Evolutionary conservation across 75 land plant species (phyloP), one percentile per base, ranked within the genome.

Genomic region (Pinus taeda): DNA sequence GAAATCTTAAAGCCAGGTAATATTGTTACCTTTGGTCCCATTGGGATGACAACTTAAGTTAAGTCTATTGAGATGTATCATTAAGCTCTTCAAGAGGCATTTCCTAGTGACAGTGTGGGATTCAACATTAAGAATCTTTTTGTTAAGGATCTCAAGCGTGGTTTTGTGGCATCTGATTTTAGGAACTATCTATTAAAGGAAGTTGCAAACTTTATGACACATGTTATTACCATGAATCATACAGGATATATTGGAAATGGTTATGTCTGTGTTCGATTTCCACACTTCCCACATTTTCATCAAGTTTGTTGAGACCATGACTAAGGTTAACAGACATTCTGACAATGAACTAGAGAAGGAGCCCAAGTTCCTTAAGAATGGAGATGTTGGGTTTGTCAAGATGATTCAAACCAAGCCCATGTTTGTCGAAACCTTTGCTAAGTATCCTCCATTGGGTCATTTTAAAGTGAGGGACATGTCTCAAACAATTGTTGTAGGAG

Each of bases 331-430:
- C 53, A 76, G 86, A 59, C 75, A n/a, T n/a, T n/a, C n/a, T n/a
- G n/a, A n/a, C n/a, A n/a, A n/a, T n/a, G n/a, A n/a, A n/a, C n/a
- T n/a, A 84, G 88, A 86, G 83, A 86, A 86, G 80, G 87, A 84
- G 75, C 88, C 88, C 0, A 89, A 89, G 78, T 88, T 88, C 61
- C 59, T 87, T 79, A 89, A 86, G 86, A 89, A 89, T 58, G 91
- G 91, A 42, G 91, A 89, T 82, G 89, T 89, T 30, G 91, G 89
- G 20, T 57, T 87, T 37, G 81, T 89, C 6, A 89, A 89, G 89
- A 89, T 90, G 90, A 74, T 85, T 84, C 93, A 88, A 6, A 88
- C 93, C 73, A 92, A 90, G 87, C 94, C 94, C 58, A 93, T 90
- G 95, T 86, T 86, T 53, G 91, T 93, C 26, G 93, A 93, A 81